Conservation (phyloP, 2,329 filamentous ascomycete genomes). For the Cadophora sp. region DNA sequence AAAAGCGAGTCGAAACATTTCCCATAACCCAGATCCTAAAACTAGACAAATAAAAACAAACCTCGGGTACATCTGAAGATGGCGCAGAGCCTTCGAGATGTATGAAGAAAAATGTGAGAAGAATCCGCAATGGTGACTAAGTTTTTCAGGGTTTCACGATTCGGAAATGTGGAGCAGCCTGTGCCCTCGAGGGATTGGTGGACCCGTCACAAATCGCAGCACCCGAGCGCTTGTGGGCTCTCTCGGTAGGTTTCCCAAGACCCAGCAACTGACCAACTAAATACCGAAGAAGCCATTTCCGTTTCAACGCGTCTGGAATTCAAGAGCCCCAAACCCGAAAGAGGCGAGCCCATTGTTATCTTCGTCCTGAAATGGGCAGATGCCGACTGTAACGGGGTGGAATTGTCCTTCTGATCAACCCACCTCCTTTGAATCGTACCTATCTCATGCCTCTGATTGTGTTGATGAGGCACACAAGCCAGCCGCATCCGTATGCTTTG, state of each 20-base stretch:
- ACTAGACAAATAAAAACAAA: not conserved
- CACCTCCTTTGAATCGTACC: not conserved
- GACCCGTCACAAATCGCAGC: constrained; percentile 10
- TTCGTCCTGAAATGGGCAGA: constrained; percentile 8
- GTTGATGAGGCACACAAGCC: not conserved
- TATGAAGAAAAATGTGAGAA: not conserved
- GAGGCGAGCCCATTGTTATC: constrained; percentile 8
- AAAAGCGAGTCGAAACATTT: not conserved
- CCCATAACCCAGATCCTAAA: not conserved
- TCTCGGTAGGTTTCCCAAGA: constrained; percentile 6
- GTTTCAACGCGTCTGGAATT: constrained; percentile 4
- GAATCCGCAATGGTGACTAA: constrained; percentile 4
- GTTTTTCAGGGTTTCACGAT: not conserved
- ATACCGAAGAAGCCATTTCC: constrained; percentile 4
- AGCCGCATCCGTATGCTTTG: not conserved
- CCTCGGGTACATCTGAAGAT: not conserved
- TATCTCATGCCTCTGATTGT: not conserved
- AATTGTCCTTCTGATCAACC: not conserved
- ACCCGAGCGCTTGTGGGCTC: constrained; percentile 14
- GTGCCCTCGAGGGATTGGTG: constrained; percentile 3
- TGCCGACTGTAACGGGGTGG: constrained; percentile 1
- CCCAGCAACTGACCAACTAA: constrained; percentile 4
- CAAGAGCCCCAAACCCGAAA: not conserved
- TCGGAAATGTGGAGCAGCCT: not conserved
- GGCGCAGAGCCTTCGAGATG: constrained; percentile 1